Conservation (phyloP, 2,329 filamentous ascomycete genomes). For the Fusarium duplospermum region DNA sequence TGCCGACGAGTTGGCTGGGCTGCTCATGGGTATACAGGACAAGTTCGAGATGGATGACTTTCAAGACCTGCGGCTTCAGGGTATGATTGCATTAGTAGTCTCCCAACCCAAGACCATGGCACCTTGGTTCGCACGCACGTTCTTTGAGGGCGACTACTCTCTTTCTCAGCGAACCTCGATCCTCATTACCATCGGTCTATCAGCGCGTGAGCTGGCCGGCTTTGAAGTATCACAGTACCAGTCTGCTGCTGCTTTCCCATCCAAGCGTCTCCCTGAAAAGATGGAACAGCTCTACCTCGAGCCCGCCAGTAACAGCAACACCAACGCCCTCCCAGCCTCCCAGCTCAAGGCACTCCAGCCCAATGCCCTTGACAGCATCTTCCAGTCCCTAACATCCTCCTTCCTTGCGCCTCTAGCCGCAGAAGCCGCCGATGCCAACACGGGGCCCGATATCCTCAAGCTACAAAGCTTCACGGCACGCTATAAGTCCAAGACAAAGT, state of each 20-base stretch:
- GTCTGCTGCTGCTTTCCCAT: constrained; percentile 74
- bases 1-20: constrained; percentile 80
- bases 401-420: constrained; percentile 88
- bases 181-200: constrained; percentile 83
- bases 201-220: constrained; percentile 86
- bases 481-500: constrained; percentile 50
- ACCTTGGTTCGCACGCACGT: constrained; percentile 84
- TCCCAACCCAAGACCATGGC: constrained; percentile 82
- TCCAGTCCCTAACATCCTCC: constrained; percentile 73
- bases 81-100: constrained; percentile 83
- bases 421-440: constrained; percentile 80
- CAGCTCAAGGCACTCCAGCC: constrained; percentile 63
- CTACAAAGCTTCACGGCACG: constrained; percentile 85
- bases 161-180: constrained; percentile 85
- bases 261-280: constrained; percentile 79
- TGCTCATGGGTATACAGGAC: constrained; percentile 85
- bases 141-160: constrained; percentile 93
- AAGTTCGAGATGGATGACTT: constrained; percentile 86
- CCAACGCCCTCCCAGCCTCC: constrained; percentile 42
- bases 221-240: constrained; percentile 70
- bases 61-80: constrained; percentile 78
- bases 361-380: constrained; percentile 75
- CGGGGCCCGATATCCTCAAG: constrained; percentile 87
- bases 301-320: constrained; percentile 38
- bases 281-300: constrained; percentile 77